These are phyloP conservation scores for Talaromyces sp. DNA, from an alignment of 2,329 filamentous ascomycete genomes.

Conservation along the genomic window DNA sequence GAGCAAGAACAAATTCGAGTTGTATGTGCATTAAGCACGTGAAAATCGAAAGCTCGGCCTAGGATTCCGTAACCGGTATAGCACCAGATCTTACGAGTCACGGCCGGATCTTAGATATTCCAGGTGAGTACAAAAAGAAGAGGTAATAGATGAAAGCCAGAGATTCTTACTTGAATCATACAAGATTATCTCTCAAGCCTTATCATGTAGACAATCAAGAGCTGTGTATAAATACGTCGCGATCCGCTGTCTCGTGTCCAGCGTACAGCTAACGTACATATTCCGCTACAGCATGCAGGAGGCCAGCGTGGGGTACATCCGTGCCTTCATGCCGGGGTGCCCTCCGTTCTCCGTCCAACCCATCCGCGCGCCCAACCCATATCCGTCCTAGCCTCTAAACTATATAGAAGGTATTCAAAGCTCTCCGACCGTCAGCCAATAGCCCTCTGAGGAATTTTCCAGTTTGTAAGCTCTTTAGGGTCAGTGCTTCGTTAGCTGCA, in stretches of 20 bases:
- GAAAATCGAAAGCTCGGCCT: background rate
- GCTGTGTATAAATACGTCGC: background rate
- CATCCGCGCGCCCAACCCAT: background rate
- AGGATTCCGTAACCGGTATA: background rate
- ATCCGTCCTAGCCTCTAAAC: background rate
- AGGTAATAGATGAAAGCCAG: background rate
- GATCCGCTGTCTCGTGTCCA: background rate
- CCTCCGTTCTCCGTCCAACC: background rate
- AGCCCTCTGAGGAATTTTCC: background rate
- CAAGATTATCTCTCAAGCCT: background rate
- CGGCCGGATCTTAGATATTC: background rate
- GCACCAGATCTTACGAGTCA: background rate
- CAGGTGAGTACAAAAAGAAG: background rate
- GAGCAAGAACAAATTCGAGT: background rate
- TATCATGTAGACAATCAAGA: too few species aligned
- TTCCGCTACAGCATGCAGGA: background rate
- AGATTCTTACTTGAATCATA: background rate
- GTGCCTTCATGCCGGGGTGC: conserved; percentile 2
- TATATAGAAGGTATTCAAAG: background rate
- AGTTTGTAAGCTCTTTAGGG: conserved; percentile 7
- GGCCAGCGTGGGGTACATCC: conserved; percentile 5
- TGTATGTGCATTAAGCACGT: background rate
- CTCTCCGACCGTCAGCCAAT: background rate
- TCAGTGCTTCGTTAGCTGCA: conserved; percentile 9
- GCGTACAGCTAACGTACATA: background rate